Evolutionary conservation across 192 early-diverging fungal species (phyloP).

Genomic region (Rhizophlyctis rosea): DNA sequence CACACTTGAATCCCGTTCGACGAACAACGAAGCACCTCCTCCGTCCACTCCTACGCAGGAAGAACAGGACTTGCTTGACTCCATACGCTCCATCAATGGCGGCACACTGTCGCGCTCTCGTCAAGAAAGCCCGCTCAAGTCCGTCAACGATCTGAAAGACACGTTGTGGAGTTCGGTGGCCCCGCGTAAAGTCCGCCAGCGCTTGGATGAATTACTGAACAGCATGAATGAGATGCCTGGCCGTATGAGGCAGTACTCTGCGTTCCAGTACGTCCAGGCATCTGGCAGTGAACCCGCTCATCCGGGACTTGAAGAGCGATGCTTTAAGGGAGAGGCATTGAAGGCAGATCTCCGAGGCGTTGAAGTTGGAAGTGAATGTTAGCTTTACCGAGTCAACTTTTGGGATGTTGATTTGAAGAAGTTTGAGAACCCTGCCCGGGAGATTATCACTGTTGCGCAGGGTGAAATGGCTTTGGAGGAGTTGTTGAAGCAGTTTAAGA

Average conservation of each 20-base stretch:
- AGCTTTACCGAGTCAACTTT: slow-evolving; percentile 83
- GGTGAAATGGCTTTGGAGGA: slow-evolving; percentile 99
- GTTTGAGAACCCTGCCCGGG: slow-evolving; percentile 80
- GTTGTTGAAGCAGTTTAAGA: slow-evolving; percentile 87
- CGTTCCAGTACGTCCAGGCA: slow-evolving; percentile 92
- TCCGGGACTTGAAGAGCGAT: slow-evolving; percentile 94
- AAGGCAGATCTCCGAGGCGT: slow-evolving; percentile 84
- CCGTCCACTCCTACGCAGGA: no score
- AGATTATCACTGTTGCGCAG: slow-evolving; percentile 88
- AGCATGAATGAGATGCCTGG: slow-evolving; percentile 91
- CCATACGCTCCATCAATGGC: no score
- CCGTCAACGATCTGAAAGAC: slow-evolving; percentile 81
- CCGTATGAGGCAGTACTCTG: slow-evolving; percentile 95
- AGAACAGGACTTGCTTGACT: no score
- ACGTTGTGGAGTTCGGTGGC: slow-evolving; percentile 80
- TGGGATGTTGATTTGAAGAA: slow-evolving; percentile 92
- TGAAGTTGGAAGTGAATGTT: slow-evolving; percentile 69
- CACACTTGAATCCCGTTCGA: no score
- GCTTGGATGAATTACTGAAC: slow-evolving; percentile 75
- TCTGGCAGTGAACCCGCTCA: slow-evolving; percentile 74
- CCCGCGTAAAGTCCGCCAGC: slow-evolving; percentile 86
- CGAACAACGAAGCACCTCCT: no score
- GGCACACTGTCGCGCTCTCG: no score
- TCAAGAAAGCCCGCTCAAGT: no score
- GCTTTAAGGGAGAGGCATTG: slow-evolving; percentile 96